These are phyloP conservation scores for Nicotiana tomentosiformis DNA, from an alignment of 257 asterid species.

Conservation along the genomic window DNA sequence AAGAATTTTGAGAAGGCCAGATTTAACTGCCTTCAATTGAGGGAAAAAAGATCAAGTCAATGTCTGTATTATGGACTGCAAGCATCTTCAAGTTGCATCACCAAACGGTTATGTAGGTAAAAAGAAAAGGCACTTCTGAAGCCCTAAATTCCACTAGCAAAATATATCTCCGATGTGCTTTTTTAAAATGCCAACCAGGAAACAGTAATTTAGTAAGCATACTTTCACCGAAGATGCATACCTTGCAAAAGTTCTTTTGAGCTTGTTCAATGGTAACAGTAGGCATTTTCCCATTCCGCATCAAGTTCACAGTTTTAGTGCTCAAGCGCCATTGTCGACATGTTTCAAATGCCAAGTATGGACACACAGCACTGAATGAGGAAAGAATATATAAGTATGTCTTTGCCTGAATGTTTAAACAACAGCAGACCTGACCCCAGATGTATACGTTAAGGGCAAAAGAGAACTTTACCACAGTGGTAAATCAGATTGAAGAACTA, in stretches of 20 bases:
- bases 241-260: slow-evolving; percentile 95
- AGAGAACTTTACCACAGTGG: not conserved
- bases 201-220: slow-evolving; percentile 1
- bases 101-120: not conserved
- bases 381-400: not conserved
- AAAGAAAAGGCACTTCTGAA: slow-evolving; percentile 3
- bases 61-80: not conserved
- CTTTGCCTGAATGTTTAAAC: not conserved
- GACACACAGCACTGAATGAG: slow-evolving; percentile 79
- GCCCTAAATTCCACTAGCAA: not conserved
- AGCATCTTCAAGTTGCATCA: not conserved
- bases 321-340: slow-evolving; percentile 99
- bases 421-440: not conserved
- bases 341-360: slow-evolving; percentile 95
- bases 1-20: slow-evolving; percentile 90
- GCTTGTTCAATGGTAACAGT: slow-evolving; percentile 96
- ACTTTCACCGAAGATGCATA: slow-evolving; percentile 14
- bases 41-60: slow-evolving; percentile 5
- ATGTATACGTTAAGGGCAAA: not conserved
- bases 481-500: not conserved
- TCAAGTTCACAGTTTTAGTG: slow-evolving; percentile 91
- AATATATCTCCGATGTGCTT: not conserved
- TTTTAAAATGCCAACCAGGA: not conserved
- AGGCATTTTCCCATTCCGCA: slow-evolving; percentile 99
- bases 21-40: slow-evolving; percentile 64